Base-by-base conservation (phyloP, 169 alveolate species). In the Cytauxzoon felis region DNA sequence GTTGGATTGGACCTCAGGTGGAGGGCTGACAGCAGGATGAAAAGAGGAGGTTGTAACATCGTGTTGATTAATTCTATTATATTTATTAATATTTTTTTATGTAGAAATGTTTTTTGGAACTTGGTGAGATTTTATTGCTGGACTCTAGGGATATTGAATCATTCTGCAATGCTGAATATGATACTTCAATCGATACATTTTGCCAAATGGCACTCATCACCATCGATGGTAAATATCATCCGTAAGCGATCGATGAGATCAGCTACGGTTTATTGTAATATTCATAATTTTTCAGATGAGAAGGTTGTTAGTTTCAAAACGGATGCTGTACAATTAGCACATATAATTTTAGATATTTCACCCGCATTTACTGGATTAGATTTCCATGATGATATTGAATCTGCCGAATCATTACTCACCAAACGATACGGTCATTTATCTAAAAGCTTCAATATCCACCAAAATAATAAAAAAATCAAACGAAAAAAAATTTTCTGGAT, bases 161-260 rank as follows among this genome's bases (percentile, higher is more conserved):
- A 43, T 73, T 73, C 48, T 62, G 78, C 70, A 41, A 53, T 50
- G 63, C 84, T 0, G 66, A 63, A 19, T 63, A 64, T n/a, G 69
- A 38, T 3, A 52, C 47, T 36, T 50, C 78, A 5, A 38, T 73
- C 9, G 84, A 73, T n/a, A 63, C 48, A 21, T 63, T 73, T 42
- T 64, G 45, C 57, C 76, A 73, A 41, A 61, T 73, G 9, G 41
- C 48, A 0, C 18, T 73, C 5, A 26, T 63, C 13, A 8, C 78
- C 24, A 72, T 51, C 26, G 27, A 33, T n/a, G 68, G 58, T 42
- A 18, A n/a, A 16, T 1, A 16, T 27, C 16, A 9, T 38, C 11
- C 13, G 45, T 38, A 38, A 38, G n/a, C 13, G n/a, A 38, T 11
- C 45, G 11, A 13, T 38, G n/a, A 11, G n/a, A 13, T 13, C 45